Percentiles rank a stretch among this genome's conserved stretches.
Conservation (phyloP, 139 green algal species). For the Desmodesmus armatus region DNA sequence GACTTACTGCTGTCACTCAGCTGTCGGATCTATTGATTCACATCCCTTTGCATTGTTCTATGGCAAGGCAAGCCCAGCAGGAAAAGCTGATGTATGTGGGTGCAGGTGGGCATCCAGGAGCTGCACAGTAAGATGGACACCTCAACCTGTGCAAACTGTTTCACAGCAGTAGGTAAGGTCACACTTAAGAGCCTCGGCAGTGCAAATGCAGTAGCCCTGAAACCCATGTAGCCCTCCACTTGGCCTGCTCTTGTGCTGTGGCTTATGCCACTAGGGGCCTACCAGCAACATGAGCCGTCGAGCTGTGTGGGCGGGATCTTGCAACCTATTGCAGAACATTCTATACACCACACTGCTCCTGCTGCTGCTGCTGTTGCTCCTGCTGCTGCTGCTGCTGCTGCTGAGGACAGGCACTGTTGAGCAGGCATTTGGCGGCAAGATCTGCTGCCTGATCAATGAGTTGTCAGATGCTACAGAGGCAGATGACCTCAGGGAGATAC, state of each 20-base stretch:
- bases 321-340: too few relatives aligned
- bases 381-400: not conserved
- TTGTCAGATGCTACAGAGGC: slow-evolving; percentile 26
- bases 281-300: too few relatives aligned
- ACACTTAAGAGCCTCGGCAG: too few relatives aligned
- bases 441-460: slow-evolving; percentile 43
- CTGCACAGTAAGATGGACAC: slow-evolving; percentile 51
- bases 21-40: too few relatives aligned
- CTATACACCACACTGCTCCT: not conserved
- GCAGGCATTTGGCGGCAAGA: slow-evolving; percentile 60
- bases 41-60: too few relatives aligned
- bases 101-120: slow-evolving; percentile 53
- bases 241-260: not conserved
- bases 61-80: too few relatives aligned
- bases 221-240: not conserved
- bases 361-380: not conserved
- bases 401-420: slow-evolving; percentile 57
- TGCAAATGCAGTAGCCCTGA: too few relatives aligned
- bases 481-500: slow-evolving; percentile 20
- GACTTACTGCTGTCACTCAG: too few relatives aligned
- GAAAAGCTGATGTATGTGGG: too few relatives aligned
- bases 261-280: too few relatives aligned
- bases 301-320: too few relatives aligned
- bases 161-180: slow-evolving; percentile 63
- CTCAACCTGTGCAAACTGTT: slow-evolving; percentile 65